Conservation (phyloP, 306 rosid species). For the Rosa lucieae region DNA sequence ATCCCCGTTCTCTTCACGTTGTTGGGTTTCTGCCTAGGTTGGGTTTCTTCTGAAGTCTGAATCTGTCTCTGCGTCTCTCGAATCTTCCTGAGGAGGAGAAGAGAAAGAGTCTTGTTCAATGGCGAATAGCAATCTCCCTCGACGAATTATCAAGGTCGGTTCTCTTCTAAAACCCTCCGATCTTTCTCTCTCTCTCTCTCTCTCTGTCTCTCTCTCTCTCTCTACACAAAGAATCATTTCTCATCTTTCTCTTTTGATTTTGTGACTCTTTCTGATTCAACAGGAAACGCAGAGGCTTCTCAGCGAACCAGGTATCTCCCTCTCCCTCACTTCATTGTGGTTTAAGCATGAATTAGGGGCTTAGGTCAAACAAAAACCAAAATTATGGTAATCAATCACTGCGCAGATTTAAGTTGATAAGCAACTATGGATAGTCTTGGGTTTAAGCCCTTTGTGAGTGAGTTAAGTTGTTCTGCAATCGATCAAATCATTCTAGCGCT, state of each 20-base stretch:
- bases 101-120: constrained; percentile 8
- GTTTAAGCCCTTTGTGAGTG: background rate
- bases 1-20: background rate
- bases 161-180: constrained; percentile 14
- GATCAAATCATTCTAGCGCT: background rate
- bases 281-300: constrained; percentile 46
- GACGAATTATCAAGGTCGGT: constrained; percentile 37
- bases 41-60: background rate
- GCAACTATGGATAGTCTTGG: background rate
- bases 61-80: background rate
- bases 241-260: background rate
- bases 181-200: background rate
- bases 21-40: background rate
- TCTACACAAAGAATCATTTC: background rate
- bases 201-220: too few species aligned
- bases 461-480: background rate
- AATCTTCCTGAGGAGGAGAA: background rate
- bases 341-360: background rate
- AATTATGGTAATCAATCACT: background rate
- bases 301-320: constrained; percentile 37
- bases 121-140: constrained; percentile 37
- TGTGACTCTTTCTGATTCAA: constrained; percentile 6
- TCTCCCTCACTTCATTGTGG: background rate
- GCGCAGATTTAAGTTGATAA: background rate
- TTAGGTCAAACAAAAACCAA: background rate